Evolutionary conservation across 2,329 filamentous ascomycete species (phyloP).

Genomic region (Colletotrichum cuscutae): DNA sequence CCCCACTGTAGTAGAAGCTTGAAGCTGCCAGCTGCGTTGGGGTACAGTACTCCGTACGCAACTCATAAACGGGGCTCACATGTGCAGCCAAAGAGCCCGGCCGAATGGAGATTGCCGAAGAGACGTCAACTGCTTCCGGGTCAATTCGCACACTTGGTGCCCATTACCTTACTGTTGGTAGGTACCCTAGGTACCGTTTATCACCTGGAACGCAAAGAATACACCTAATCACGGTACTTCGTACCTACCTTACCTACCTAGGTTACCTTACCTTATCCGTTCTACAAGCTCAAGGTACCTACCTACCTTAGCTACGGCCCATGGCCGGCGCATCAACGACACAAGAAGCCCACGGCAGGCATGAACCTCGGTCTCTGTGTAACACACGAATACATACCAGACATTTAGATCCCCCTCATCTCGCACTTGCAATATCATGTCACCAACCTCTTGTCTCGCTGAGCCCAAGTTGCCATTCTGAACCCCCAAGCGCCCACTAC

Average conservation of each 20-base stretch:
- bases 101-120: not conserved
- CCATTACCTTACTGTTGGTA: too few species aligned
- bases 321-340: not conserved
- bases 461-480: not conserved
- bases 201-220: not conserved
- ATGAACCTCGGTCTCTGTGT: not conserved
- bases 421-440: not conserved
- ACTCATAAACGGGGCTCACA: not conserved
- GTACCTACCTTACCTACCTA: too few species aligned
- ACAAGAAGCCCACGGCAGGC: not conserved
- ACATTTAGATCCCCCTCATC: not conserved
- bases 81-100: not conserved
- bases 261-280: too few species aligned
- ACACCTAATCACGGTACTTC: too few species aligned
- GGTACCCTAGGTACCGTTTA: not conserved
- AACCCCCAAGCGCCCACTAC: not conserved
- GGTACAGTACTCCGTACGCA: too few species aligned
- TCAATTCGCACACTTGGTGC: not conserved
- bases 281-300: too few species aligned
- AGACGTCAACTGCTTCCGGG: not conserved
- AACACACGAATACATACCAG: too few species aligned
- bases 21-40: not conserved
- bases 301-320: not conserved
- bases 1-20: not conserved
- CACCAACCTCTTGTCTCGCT: not conserved